Base-by-base conservation (phyloP, 2,329 filamentous ascomycete species). In the Fusarium staphyleae region DNA sequence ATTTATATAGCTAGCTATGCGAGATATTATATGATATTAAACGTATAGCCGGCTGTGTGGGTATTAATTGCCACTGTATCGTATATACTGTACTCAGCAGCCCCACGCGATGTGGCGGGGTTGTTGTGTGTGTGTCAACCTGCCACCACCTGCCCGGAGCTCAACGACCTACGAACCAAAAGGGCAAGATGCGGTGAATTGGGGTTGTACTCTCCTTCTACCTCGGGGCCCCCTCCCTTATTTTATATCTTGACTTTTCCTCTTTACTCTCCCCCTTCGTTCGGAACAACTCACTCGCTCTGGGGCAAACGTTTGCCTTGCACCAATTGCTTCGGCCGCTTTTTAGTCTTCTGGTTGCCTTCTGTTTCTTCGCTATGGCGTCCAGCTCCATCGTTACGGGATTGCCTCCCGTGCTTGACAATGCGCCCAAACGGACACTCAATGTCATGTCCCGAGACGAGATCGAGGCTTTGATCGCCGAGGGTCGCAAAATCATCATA, bases 401-500 rank as follows among this genome's bases (percentile, higher is more conserved):
- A 53, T 48, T 67, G 34, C 60, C 58, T 13, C 57, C 55, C n/a
- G 28, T 39, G 33, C 45, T 48, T 19, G 40, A 41, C 18, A 56
- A 54, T 40, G 53, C 43, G 34, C 50, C 51, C n/a, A 58, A 54
- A 29, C 66, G 48, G 54, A 60, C 56, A 39, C 77, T 72, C 48
- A 75, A 75, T 7, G 50, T 76, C 16, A 70, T 80, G 66, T 66
- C 73, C 4, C 69, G 72, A 5, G 70, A 69, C 19, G 70, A 75
- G 19, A 50, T 74, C 42, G 93, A 97, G 73, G 85, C 82, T 5
- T 77, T 93, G 66, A 97, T 99, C 68, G 90, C 93, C 6, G 85
- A 90, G 51, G 93, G 92, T 4, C 84, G 84, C 52, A 84, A 85
- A 60, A 83, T 99, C 49, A 82, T 97, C 57, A 91, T 99, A 46